Evolutionary conservation across 768 basidiomycete genomes (phyloP).

Genomic region (Antrodiella citrinella): DNA sequence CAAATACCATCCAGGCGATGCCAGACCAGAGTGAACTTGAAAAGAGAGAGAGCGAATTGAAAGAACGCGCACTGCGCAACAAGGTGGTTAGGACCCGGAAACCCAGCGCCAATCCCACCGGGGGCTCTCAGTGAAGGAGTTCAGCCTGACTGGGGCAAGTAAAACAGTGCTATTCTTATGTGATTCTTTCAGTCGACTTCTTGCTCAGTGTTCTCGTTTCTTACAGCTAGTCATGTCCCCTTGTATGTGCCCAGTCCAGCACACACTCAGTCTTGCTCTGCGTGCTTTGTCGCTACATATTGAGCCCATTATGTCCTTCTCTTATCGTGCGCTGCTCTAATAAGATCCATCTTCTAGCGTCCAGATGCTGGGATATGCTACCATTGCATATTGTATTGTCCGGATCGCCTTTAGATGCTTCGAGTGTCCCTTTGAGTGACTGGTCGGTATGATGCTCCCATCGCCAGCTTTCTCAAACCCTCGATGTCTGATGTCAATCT

Average conservation of each 20-base stretch:
- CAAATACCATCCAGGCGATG: slow-evolving; percentile 4
- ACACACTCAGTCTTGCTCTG: not conserved
- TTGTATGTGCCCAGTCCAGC: not conserved
- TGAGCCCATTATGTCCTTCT: not conserved
- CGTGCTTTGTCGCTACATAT: not conserved
- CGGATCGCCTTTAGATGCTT: too few species aligned
- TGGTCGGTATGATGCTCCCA: too few species aligned
- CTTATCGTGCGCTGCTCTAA: not conserved
- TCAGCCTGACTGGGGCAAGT: not conserved
- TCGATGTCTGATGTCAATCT: too few species aligned
- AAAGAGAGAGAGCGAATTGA: slow-evolving; percentile 69
- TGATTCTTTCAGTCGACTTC: not conserved
- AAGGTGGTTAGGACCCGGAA: slow-evolving; percentile 74
- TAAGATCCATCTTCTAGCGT: not conserved
- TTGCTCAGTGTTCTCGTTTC: not conserved
- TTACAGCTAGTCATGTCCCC: not conserved
- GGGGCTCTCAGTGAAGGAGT: slow-evolving; percentile 1
- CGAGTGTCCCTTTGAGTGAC: not conserved
- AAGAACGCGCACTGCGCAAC: slow-evolving; percentile 74
- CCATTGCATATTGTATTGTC: too few species aligned
- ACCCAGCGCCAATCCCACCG: slow-evolving; percentile 20
- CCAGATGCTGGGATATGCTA: too few species aligned
- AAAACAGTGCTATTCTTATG: not conserved
- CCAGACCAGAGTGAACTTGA: slow-evolving; percentile 40
- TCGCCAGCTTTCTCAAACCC: too few species aligned